Percentiles rank a stretch among this genome's conserved stretches.
phyloP scores from a whole-genome alignment of 1,284 basidiomycete species.

The Puccinia polysora region DNA sequence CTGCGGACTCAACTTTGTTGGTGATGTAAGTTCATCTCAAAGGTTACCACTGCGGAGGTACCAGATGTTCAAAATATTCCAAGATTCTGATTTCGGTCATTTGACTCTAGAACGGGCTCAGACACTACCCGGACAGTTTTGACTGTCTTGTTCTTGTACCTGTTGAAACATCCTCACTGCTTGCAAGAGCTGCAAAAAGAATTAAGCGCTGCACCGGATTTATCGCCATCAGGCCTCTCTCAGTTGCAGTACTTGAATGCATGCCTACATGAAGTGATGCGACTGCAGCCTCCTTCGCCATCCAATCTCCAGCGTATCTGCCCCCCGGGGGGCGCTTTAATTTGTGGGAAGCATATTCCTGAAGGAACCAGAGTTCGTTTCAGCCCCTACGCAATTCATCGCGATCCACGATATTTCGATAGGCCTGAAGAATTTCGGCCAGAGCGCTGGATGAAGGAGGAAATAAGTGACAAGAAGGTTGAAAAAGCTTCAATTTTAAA shows the following conservation, averaged over 20 bases:
- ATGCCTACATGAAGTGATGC: slow-evolving; percentile 52
- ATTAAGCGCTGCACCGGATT: slow-evolving; percentile 48
- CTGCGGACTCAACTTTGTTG: slow-evolving; percentile 31
- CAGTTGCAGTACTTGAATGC: slow-evolving; percentile 49
- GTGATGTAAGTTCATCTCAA: slow-evolving; percentile 20
- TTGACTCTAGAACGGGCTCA: slow-evolving; percentile 46
- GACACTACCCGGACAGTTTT: slow-evolving; percentile 51
- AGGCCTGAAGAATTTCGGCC: slow-evolving; percentile 48
- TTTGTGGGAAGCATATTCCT: slow-evolving; percentile 49
- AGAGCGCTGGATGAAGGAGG: slow-evolving; percentile 49
- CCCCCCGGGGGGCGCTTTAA: slow-evolving; percentile 48
- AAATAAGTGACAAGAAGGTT: slow-evolving; percentile 43
- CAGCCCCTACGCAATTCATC: slow-evolving; percentile 50
- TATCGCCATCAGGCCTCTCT: slow-evolving; percentile 46
- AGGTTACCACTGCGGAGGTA: not conserved
- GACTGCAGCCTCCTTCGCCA: slow-evolving; percentile 52
- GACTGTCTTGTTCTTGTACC: slow-evolving; percentile 49
- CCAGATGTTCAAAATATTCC: not conserved
- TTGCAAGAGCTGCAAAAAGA: slow-evolving; percentile 48
- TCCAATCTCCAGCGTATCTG: slow-evolving; percentile 50
- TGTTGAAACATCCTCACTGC: slow-evolving; percentile 48
- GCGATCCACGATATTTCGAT: slow-evolving; percentile 48
- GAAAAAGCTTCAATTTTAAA: slow-evolving; percentile 7
- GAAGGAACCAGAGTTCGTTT: slow-evolving; percentile 50
- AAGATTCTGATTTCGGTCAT: not conserved